phyloP scores from a whole-genome alignment of 2,329 filamentous ascomycete genomes.

The Mycosphaerelloides madeirae region DNA sequence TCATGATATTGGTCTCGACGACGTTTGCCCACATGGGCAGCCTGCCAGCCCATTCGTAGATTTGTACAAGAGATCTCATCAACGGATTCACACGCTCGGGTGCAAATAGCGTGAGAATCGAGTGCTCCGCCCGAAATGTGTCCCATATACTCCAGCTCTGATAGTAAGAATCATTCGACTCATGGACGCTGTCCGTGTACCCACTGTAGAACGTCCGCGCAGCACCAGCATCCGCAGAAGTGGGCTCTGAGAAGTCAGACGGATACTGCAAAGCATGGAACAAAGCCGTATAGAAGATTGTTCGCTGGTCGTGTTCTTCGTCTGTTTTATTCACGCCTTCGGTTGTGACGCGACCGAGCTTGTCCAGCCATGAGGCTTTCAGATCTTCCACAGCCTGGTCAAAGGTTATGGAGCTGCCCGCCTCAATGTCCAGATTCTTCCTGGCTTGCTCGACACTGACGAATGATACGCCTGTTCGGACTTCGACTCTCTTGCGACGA shows the following conservation, averaged over 20 bases:
- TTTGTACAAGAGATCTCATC: slow-evolving; percentile 44
- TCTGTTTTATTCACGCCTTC: slow-evolving; percentile 42
- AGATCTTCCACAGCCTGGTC: slow-evolving; percentile 38
- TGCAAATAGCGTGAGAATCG: slow-evolving; percentile 43
- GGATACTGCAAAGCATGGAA: slow-evolving; percentile 48
- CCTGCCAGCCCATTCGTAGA: slow-evolving; percentile 46
- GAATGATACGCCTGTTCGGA: slow-evolving; percentile 47
- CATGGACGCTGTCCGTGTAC: slow-evolving; percentile 44
- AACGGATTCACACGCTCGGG: slow-evolving; percentile 46
- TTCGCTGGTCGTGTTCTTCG: slow-evolving; percentile 39
- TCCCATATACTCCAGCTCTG: slow-evolving; percentile 52
- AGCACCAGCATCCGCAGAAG: slow-evolving; percentile 16
- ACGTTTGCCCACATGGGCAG: slow-evolving; percentile 48
- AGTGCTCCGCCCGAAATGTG: slow-evolving; percentile 47
- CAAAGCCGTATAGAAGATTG: slow-evolving; percentile 45
- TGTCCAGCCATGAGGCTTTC: slow-evolving; percentile 45
- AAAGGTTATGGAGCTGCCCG: slow-evolving; percentile 35
- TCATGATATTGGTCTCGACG: slow-evolving; percentile 50
- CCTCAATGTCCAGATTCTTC: slow-evolving; percentile 43
- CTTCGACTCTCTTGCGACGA: slow-evolving; percentile 34
- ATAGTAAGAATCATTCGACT: slow-evolving; percentile 44
- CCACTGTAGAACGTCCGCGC: slow-evolving; percentile 42
- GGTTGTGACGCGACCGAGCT: slow-evolving; percentile 41
- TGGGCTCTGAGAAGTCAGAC: slow-evolving; percentile 46
- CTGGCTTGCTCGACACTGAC: slow-evolving; percentile 46